These are phyloP conservation scores for Hortiboletus flavorubellus DNA, from an alignment of 768 basidiomycete genomes.

Conservation along the genomic window DNA sequence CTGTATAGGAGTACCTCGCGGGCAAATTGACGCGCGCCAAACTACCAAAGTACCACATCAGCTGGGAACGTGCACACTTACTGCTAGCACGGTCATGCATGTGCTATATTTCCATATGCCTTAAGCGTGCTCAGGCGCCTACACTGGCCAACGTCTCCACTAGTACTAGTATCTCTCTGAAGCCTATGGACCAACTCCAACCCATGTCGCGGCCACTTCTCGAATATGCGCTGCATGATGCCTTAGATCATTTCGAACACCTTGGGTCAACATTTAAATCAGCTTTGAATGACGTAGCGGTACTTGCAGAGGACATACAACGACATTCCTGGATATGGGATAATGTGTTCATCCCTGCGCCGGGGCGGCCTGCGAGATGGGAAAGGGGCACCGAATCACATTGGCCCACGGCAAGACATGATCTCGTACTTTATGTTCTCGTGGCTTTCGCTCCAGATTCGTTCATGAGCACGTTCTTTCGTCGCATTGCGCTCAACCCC, in stretches of 20 bases:
- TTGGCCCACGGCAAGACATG: neutral
- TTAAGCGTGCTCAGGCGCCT: neutral
- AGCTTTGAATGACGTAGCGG: neutral
- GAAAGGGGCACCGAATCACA: neutral
- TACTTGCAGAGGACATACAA: neutral
- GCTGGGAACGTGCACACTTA: neutral
- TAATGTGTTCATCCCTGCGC: neutral
- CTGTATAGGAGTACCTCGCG: neutral
- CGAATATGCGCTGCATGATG: neutral
- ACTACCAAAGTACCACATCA: neutral
- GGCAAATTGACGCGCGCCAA: neutral
- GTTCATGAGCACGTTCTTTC: neutral
- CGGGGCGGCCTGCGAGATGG: neutral
- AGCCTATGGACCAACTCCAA: neutral
- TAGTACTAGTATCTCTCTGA: neutral
- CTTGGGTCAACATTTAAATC: neutral
- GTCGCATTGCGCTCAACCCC: neutral
- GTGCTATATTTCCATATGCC: constrained; percentile 5
- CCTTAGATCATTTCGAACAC: neutral
- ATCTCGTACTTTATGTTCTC: neutral
- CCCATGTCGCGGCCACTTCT: neutral
- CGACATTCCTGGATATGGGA: neutral
- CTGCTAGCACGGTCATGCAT: neutral
- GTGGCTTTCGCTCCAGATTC: neutral
- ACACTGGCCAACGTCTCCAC: neutral